phyloP scores from a whole-genome alignment of 1,284 basidiomycete genomes.

The Stereum hirsutum region DNA sequence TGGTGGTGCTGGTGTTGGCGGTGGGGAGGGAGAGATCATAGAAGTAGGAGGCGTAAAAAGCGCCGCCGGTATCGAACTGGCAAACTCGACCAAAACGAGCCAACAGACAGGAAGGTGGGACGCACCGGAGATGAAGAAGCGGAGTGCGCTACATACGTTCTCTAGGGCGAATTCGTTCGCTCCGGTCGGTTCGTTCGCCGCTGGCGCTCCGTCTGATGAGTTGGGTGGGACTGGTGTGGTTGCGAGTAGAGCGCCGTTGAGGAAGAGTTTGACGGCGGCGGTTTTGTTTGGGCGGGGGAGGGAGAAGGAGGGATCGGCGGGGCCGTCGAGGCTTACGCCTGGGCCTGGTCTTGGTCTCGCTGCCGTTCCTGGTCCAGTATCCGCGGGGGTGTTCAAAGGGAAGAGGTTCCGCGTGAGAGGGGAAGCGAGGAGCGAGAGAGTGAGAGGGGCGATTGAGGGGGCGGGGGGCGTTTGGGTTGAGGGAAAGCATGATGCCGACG shows the following conservation, averaged over 20 bases:
- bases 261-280: conserved; percentile 2
- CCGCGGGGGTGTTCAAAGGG: conserved; percentile 36
- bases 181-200: conserved; percentile 18
- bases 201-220: too few species aligned
- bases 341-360: too few species aligned
- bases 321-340: too few species aligned
- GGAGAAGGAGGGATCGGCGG: too few species aligned
- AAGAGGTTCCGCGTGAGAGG: conserved; percentile 48
- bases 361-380: neutral
- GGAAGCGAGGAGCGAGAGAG: conserved; percentile 47
- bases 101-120: conserved; percentile 7
- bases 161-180: conserved; percentile 50
- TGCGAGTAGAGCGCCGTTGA: conserved; percentile 1
- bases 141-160: conserved; percentile 46
- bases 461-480: conserved; percentile 42
- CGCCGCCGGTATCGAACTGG: conserved; percentile 12
- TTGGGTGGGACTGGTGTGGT: neutral
- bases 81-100: neutral
- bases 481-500: conserved; percentile 25
- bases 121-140: conserved; percentile 7
- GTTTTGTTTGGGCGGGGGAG: too few species aligned
- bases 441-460: conserved; percentile 47
- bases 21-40: conserved; percentile 8
- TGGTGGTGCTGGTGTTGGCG: conserved; percentile 13
- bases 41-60: conserved; percentile 10